These are phyloP conservation scores for Scleroderma bovista DNA, from an alignment of 768 basidiomycete species.

Conservation along the genomic window DNA sequence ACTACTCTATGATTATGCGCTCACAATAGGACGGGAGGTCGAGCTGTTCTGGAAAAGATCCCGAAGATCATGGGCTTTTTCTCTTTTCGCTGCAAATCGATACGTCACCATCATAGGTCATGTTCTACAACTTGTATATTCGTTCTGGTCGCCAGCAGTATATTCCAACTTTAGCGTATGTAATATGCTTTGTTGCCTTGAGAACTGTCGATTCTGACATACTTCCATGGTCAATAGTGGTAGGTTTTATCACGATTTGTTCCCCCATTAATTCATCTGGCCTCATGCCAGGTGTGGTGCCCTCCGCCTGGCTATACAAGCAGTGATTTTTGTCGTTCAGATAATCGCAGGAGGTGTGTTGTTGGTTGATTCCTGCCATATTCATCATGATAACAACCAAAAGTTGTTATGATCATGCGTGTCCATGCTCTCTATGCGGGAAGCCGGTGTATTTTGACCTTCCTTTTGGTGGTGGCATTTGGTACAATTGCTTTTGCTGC, in stretches of 20 bases:
- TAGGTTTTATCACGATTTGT: too few species aligned
- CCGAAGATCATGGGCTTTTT: conserved; percentile 26
- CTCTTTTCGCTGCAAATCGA: conserved; percentile 39
- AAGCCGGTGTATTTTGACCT: conserved; percentile 3
- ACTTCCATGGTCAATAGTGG: too few species aligned
- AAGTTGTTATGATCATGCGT: conserved; percentile 16
- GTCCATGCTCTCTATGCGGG: conserved; percentile 15
- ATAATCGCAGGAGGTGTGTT: conserved; percentile 8
- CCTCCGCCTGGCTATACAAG: too few species aligned
- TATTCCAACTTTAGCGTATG: neutral
- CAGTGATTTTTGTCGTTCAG: conserved; percentile 5
- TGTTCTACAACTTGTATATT: conserved; percentile 26
- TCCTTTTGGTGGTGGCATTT: neutral
- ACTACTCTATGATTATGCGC: conserved; percentile 42
- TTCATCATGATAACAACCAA: neutral
- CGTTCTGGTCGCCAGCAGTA: conserved; percentile 20
- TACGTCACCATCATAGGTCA: conserved; percentile 36
- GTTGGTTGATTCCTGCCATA: neutral
- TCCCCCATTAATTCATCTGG: too few species aligned
- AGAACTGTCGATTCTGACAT: neutral
- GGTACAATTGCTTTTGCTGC: neutral
- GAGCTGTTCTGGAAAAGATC: conserved; percentile 38
- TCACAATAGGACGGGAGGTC: conserved; percentile 41
- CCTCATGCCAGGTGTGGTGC: too few species aligned
- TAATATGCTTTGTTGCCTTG: neutral